These are phyloP conservation scores for Stereocaulon alpinum DNA, from an alignment of 495 filamentous ascomycete species.

Conservation along the genomic window DNA sequence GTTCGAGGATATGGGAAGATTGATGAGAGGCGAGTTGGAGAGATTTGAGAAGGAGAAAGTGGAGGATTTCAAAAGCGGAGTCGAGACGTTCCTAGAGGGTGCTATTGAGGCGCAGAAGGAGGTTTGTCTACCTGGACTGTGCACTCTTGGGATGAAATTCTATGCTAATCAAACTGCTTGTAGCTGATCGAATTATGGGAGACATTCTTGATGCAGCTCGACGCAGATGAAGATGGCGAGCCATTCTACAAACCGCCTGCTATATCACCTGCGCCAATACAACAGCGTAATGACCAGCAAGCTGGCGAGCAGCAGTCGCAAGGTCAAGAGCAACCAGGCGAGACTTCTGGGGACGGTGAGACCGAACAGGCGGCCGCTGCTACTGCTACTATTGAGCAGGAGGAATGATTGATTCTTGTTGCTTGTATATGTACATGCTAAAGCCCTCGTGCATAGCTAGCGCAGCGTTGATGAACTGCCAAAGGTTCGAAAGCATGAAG, in stretches of 20 bases:
- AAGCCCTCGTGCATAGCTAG: not conserved
- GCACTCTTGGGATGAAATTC: not conserved
- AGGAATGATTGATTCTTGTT: constrained; percentile 11
- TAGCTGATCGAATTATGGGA: constrained; percentile 98
- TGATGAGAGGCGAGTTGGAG: constrained; percentile 86
- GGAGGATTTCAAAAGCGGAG: constrained; percentile 95
- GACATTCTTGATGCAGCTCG: constrained; percentile 89
- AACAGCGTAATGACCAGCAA: constrained; percentile 16
- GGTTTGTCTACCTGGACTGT: constrained; percentile 41
- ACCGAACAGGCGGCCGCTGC: constrained; percentile 27
- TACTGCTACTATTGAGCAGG: constrained; percentile 30
- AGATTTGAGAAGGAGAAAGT: constrained; percentile 96
- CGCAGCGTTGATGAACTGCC: not conserved
- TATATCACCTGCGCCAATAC: constrained; percentile 23
- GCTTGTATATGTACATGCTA: not conserved
- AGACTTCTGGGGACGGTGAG: not conserved
- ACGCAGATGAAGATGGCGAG: constrained; percentile 80
- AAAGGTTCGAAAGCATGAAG: not conserved
- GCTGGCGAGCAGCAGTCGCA: constrained; percentile 3
- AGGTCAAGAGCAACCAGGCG: not conserved
- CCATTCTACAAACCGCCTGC: constrained; percentile 61
- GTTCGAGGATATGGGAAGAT: constrained; percentile 94
- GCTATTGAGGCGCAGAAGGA: constrained; percentile 98
- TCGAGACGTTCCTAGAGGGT: constrained; percentile 94
- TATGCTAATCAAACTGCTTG: constrained; percentile 19